Evolutionary conservation across 768 basidiomycete genomes (phyloP), one percentile per base, ranked within the genome.

Genomic region (Lyophyllum semitale): DNA sequence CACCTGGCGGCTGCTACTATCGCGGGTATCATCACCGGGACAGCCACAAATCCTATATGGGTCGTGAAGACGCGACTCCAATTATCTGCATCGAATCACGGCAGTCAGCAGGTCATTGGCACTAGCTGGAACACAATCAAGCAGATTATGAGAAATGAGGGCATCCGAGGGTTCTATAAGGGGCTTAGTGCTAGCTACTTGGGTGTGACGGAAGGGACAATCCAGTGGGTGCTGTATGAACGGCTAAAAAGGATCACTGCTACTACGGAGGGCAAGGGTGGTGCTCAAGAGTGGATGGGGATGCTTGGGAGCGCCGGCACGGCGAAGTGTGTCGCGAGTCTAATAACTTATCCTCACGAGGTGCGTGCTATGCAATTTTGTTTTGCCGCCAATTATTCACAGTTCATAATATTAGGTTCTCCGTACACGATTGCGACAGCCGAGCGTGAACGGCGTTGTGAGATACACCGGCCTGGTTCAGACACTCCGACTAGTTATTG

Each of bases 291-390:
- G 63, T 96, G 92, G 89, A 57, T 79, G 1, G 88, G 89, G 2
- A 91, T 95, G 84, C 75, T 97, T 3, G 91, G 85, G 0, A 95
- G 94, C 48, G 93, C 95, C 0, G 97, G 95, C 6, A 84, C 88
- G 13, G 94, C 97, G 6, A 99, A 99, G 72, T 88, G 89, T 63
- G 85, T 98, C 13, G 97, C 97, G 0, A 94, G 88, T 62, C 72
- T 98, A 33, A 92, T 98, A 63, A 98, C 97, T 0, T 99, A 99
- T 76, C 97, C 97, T 41, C 97, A 99, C 63, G 96, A 99, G 81
- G 96, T 94, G 51, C 53, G 84, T 73, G 5, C 49, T 23, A 51
- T 35, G 48, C 17, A 20, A 45, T 12, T 42, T 20, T 52, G 0
- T 41, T 45, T 52, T 22, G 27, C 11, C 18, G 33, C 32, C 57